Conservation (phyloP, 2,329 filamentous ascomycete species). For the Alternaria conjuncta region DNA sequence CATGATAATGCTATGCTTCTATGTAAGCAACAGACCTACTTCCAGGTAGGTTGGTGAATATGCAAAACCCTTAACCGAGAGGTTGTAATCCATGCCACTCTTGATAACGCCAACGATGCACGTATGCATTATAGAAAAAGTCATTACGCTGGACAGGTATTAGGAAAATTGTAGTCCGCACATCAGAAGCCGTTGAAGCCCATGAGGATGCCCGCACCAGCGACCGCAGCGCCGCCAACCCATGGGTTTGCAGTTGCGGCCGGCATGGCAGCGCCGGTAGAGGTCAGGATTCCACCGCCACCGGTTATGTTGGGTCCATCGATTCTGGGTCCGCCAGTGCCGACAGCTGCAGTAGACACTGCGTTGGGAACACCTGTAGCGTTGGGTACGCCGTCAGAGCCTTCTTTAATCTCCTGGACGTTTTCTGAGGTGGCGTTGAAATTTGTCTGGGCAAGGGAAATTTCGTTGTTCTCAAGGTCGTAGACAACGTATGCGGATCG, state of each 20-base stretch:
- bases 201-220: slow-evolving; percentile 40
- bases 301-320: slow-evolving; percentile 33
- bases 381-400: slow-evolving; percentile 57
- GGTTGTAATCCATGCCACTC: neutral
- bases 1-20: neutral
- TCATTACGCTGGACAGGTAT: slow-evolving; percentile 12
- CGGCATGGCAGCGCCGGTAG: slow-evolving; percentile 28
- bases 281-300: neutral
- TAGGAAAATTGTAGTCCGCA: slow-evolving; percentile 5
- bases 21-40: neutral
- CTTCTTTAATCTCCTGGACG: slow-evolving; percentile 62
- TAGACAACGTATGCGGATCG: slow-evolving; percentile 69
- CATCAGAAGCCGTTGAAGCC: slow-evolving; percentile 43
- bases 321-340: slow-evolving; percentile 54
- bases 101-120: slow-evolving; percentile 8
- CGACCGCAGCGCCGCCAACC: slow-evolving; percentile 38
- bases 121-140: slow-evolving; percentile 1
- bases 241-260: slow-evolving; percentile 36
- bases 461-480: slow-evolving; percentile 65
- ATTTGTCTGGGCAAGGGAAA: slow-evolving; percentile 66
- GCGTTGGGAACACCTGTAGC: slow-evolving; percentile 60
- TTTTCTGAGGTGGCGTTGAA: slow-evolving; percentile 62
- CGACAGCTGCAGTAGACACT: slow-evolving; percentile 55
- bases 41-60: neutral
- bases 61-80: neutral